Evolutionary conservation across 805 yeast species (phyloP), one percentile per base, ranked within the genome.

Genomic region (Cyberlindnera maclurae): DNA sequence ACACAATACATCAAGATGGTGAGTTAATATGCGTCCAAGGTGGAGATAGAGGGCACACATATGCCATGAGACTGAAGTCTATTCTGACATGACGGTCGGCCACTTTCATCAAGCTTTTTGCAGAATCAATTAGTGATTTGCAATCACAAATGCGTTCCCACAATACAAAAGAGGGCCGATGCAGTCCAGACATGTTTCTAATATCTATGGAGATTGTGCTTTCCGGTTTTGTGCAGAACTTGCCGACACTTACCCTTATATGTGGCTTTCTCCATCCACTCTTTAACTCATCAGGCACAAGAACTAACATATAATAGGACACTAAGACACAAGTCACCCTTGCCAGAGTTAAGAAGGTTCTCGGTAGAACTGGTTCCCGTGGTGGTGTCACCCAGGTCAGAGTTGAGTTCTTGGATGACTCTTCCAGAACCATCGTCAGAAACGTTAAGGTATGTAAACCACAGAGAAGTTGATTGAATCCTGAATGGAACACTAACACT

Each of bases 311-410:
- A 12, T n/a, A 15, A 37, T 40, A 54, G 59, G 59, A 54, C 47
- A 46, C 59, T 33, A 54, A 54, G 50, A 54, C 71, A 64, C 67
- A 80, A 73, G 97, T 90, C 65, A 93, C 96, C 78, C 86, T 90
- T 74, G 98, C 97, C 70, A 90, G 90, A 81, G 98, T 90, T 68
- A 87, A 87, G 75, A 93, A 90, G 79, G 97, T 90, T 71, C 81
- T 90, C 74, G 97, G 97, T 72, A 90, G 98, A 77, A 90, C 98
- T 82, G 98, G 98, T 71, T 90, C 98, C 71, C 90, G 97, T 78
- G 97, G 97, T 84, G 96, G 96, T 79, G 96, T 86, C 73, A 86
- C 95, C 75, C 96, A 86, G 75, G 96, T 87, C 73, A 86, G 96
- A 73, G 96, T 86, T 65, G 95, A 86, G 74, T 87, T 86, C 82